Percentiles rank a stretch among this genome's conserved stretches.
Conservation (phyloP, 139 green algal species). For the Gonium pectorale region DNA sequence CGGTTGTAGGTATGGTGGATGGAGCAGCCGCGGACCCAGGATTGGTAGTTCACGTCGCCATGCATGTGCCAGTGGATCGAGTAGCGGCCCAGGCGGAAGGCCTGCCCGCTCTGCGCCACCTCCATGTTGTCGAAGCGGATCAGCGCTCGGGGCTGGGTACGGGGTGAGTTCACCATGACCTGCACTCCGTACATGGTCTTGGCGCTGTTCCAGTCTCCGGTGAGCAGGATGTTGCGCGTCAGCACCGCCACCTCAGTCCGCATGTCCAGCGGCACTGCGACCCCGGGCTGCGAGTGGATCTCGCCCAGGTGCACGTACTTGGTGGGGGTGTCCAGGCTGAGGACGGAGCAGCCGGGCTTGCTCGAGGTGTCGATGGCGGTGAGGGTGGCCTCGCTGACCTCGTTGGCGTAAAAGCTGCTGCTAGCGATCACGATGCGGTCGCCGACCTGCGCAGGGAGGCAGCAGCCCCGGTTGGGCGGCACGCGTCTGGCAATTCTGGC, state of each 20-base stretch:
- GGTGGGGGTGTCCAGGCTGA: conserved; percentile 53
- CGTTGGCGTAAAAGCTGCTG: conserved; percentile 52
- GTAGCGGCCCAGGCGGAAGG: conserved; percentile 74
- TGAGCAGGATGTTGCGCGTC: conserved; percentile 58
- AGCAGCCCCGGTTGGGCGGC: no score
- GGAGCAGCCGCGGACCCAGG: conserved; percentile 63
- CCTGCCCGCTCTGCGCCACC: conserved; percentile 59
- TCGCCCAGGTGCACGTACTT: conserved; percentile 67
- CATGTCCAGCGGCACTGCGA: conserved; percentile 66
- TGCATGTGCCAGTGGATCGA: conserved; percentile 85
- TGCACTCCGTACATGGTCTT: conserved; percentile 62
- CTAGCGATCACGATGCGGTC: conserved; percentile 72
- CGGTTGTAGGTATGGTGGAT: conserved; percentile 78
- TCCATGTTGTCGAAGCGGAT: conserved; percentile 57
- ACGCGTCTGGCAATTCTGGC: no score
- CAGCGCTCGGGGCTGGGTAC: not conserved
- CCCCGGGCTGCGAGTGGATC: conserved; percentile 4
- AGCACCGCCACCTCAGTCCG: conserved; percentile 68
- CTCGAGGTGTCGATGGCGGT: not conserved
- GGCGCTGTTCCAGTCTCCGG: conserved; percentile 56
- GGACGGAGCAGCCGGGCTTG: conserved; percentile 24
- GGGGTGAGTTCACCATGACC: conserved; percentile 57
- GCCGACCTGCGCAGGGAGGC: conserved; percentile 38
- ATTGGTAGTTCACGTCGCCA: conserved; percentile 51
- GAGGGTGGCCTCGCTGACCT: conserved; percentile 60